These are phyloP conservation scores for Tetraselmis striata DNA, from an alignment of 139 green algal species.

Conservation along the genomic window DNA sequence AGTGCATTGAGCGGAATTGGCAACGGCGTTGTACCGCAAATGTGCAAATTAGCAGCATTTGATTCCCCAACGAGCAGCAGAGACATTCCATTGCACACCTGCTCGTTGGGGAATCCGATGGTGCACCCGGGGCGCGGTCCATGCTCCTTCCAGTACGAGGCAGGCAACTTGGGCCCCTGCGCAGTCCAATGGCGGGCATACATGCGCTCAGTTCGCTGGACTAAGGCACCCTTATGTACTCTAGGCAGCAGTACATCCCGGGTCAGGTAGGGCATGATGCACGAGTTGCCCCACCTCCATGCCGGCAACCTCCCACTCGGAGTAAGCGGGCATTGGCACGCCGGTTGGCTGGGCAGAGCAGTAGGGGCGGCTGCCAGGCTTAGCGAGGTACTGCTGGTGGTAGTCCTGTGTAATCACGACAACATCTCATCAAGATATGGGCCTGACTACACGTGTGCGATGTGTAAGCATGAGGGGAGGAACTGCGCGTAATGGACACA, in stretches of 20 bases:
- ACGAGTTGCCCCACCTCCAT: constrained; percentile 2
- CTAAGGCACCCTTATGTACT: background rate
- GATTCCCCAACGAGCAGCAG: no score
- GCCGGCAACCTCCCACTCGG: constrained; percentile 1
- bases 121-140: constrained; percentile 23
- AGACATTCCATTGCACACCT: no score
- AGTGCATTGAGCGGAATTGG: no score
- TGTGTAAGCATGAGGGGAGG: no score
- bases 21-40: no score
- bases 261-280: background rate
- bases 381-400: constrained; percentile 37
- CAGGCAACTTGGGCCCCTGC: background rate
- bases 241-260: background rate
- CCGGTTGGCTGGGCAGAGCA: constrained; percentile 22
- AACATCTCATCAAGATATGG: no score
- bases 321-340: constrained; percentile 9
- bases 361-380: constrained; percentile 16
- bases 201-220: background rate
- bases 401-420: no score
- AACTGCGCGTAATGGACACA: no score
- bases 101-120: constrained; percentile 14
- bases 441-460: no score
- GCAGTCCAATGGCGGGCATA: background rate
- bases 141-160: constrained; percentile 14
- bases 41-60: no score